Evolutionary conservation across 179 eudicot genomes (phyloP).

Genomic region (Dionaea muscipula): DNA sequence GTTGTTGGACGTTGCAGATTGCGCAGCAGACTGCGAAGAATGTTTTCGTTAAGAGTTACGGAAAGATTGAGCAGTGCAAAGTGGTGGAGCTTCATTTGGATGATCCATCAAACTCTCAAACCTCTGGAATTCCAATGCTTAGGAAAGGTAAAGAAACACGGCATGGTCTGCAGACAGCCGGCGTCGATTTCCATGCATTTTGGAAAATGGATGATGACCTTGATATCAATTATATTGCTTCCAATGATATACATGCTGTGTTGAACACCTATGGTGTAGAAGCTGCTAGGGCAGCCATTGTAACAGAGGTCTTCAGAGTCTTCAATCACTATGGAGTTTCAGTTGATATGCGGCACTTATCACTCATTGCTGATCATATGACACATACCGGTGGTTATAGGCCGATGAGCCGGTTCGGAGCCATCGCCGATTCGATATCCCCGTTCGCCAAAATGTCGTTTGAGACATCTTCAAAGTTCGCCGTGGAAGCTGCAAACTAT

Average conservation of each 20-base stretch:
- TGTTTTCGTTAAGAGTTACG: conserved; percentile 63
- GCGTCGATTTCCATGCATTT: conserved; percentile 60
- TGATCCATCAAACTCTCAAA: conserved; percentile 11
- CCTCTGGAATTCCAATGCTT: conserved; percentile 39
- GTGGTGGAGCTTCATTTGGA: conserved; percentile 36
- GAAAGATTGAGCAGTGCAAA: conserved; percentile 65
- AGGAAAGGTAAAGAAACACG: conserved; percentile 32
- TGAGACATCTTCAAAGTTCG: conserved; percentile 81
- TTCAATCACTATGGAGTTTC: conserved; percentile 75
- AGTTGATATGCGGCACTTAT: conserved; percentile 72
- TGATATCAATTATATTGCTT: conserved; percentile 49
- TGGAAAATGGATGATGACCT: conserved; percentile 79
- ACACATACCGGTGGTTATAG: conserved; percentile 71
- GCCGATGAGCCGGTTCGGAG: conserved; percentile 71
- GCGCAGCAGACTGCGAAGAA: conserved; percentile 74
- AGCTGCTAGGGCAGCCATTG: conserved; percentile 74
- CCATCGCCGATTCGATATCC: conserved; percentile 62
- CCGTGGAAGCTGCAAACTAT: conserved; percentile 57
- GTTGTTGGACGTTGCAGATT: conserved; percentile 56
- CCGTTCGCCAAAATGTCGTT: conserved; percentile 75
- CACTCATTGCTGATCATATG: conserved; percentile 82
- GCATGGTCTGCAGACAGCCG: conserved; percentile 71
- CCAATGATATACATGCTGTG: conserved; percentile 58
- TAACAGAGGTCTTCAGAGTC: conserved; percentile 65
- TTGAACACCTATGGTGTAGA: conserved; percentile 77